phyloP scores from a whole-genome alignment of 2,329 filamentous ascomycete genomes.

The Davidsoniella virescens region DNA sequence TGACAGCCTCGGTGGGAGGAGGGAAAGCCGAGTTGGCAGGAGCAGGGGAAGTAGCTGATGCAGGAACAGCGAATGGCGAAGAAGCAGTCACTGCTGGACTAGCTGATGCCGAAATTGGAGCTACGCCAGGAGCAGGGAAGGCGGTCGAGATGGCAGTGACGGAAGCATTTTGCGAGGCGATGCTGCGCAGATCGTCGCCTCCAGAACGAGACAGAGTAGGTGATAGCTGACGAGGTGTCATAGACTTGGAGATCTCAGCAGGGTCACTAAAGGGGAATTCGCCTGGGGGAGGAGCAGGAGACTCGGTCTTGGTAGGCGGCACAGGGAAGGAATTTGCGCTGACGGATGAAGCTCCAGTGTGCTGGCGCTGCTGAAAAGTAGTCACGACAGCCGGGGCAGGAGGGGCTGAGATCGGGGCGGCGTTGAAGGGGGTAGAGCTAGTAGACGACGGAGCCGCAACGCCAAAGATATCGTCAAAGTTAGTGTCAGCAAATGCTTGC shows the following conservation, averaged over 20 bases:
- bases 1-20: conserved; percentile 4
- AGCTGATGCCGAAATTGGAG: conserved; percentile 13
- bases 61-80: conserved; percentile 7
- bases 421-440: neutral
- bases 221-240: conserved; percentile 61
- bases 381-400: conserved; percentile 35
- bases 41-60: conserved; percentile 2
- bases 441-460: conserved; percentile 23
- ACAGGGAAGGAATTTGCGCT: neutral
- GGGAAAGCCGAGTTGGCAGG: conserved; percentile 7
- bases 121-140: conserved; percentile 17
- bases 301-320: conserved; percentile 6
- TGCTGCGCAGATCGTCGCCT: conserved; percentile 9
- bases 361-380: conserved; percentile 27
- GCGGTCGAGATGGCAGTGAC: conserved; percentile 20
- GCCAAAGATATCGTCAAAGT: conserved; percentile 79
- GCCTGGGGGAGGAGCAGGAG: conserved; percentile 33
- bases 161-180: conserved; percentile 16
- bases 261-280: conserved; percentile 30
- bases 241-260: conserved; percentile 37
- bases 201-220: conserved; percentile 44
- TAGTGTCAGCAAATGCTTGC: conserved; percentile 41
- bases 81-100: conserved; percentile 5
- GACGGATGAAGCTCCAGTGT: conserved; percentile 38
- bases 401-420: conserved; percentile 29